phyloP scores from a whole-genome alignment of 345 rosid species.

The Camelina hispida region DNA sequence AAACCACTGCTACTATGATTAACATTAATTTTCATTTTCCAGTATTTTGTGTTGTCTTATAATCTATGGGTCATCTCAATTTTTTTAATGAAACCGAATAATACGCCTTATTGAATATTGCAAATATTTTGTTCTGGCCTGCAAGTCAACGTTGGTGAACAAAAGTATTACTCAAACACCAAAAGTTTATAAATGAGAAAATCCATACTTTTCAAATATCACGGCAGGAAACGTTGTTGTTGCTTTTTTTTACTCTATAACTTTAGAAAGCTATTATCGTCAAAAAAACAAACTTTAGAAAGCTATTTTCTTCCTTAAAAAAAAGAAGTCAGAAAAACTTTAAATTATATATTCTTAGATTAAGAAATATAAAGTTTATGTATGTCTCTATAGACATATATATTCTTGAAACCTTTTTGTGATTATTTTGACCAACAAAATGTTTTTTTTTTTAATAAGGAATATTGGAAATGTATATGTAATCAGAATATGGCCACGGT shows the following conservation, averaged over 20 bases:
- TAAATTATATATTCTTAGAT: too few relatives aligned
- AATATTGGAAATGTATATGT: too few relatives aligned
- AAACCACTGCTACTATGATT: too few relatives aligned
- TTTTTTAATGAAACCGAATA: neutral
- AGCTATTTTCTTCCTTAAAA: neutral
- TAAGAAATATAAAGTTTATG: too few relatives aligned
- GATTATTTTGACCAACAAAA: neutral
- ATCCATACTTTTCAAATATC: slow-evolving; percentile 3
- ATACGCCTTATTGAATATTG: neutral
- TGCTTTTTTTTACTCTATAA: neutral
- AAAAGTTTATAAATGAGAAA: too few relatives aligned
- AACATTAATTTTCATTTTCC: too few relatives aligned
- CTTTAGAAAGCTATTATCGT: neutral
- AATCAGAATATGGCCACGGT: neutral
- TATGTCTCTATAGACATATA: neutral
- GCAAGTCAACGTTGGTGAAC: slow-evolving; percentile 1
- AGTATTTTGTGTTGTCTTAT: neutral
- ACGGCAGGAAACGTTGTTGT: neutral
- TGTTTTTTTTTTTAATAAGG: too few relatives aligned
- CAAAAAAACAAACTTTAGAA: neutral
- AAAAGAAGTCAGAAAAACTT: neutral
- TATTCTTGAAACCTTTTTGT: neutral
- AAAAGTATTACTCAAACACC: neutral
- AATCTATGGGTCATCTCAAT: neutral
- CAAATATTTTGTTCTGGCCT: neutral